Percentiles rank a stretch among this genome's conserved stretches.
Conservation (phyloP, 495 filamentous ascomycete genomes). For the Penicillium coprophilum region DNA sequence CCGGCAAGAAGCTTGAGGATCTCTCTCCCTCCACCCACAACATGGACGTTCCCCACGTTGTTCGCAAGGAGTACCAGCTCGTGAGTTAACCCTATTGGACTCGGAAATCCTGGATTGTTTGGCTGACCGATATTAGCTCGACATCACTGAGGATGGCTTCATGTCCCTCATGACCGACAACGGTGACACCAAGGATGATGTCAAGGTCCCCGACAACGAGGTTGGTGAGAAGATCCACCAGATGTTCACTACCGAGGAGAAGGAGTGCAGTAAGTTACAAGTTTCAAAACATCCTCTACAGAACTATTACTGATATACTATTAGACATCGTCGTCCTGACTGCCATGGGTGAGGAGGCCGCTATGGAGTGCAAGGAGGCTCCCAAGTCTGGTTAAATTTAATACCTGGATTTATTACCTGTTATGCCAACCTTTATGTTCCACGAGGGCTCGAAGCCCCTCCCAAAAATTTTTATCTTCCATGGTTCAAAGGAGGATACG, state of each 20-base stretch:
- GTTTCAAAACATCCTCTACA: not conserved
- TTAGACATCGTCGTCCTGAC: slow-evolving; percentile 86
- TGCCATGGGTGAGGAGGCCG: slow-evolving; percentile 93
- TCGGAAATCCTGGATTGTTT: not conserved
- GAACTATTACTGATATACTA: slow-evolving; percentile 13
- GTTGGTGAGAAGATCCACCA: slow-evolving; percentile 76
- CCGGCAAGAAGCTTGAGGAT: slow-evolving; percentile 98
- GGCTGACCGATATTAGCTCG: slow-evolving; percentile 54
- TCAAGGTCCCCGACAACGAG: slow-evolving; percentile 89
- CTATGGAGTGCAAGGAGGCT: slow-evolving; percentile 92
- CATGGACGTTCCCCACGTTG: slow-evolving; percentile 97
- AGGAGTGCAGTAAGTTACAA: slow-evolving; percentile 74
- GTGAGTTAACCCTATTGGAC: slow-evolving; percentile 53
- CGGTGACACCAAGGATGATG: slow-evolving; percentile 87
- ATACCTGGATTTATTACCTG: slow-evolving; percentile 29
- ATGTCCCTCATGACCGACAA: slow-evolving; percentile 82
- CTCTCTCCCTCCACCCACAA: slow-evolving; percentile 99
- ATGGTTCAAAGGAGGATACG: slow-evolving; percentile 35
- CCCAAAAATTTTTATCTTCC: slow-evolving; percentile 30
- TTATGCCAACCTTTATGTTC: slow-evolving; percentile 39
- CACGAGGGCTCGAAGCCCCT: slow-evolving; percentile 26
- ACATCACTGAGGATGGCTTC: slow-evolving; percentile 87
- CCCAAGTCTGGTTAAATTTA: slow-evolving; percentile 42
- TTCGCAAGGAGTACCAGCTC: slow-evolving; percentile 86
- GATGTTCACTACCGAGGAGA: slow-evolving; percentile 71